These are phyloP conservation scores for Fusarium kyushuense DNA, from an alignment of 2,329 filamentous ascomycete species.

Conservation along the genomic window DNA sequence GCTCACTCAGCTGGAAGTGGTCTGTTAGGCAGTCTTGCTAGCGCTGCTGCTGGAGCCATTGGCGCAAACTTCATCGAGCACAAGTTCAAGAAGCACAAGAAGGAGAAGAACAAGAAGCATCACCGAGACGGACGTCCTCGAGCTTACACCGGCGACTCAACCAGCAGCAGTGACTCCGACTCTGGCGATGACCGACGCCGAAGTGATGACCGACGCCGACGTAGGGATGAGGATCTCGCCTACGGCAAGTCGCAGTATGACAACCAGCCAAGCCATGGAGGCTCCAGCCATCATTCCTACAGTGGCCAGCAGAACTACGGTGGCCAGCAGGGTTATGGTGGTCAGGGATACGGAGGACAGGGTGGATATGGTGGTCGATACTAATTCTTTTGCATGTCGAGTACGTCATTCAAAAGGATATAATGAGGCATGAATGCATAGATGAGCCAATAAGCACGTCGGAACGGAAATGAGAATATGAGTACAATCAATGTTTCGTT, in stretches of 20 bases:
- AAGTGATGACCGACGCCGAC: not conserved
- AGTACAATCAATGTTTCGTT: not conserved
- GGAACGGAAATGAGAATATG: not conserved
- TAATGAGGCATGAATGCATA: not conserved
- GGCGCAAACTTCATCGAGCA: slow-evolving; percentile 62
- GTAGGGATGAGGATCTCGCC: slow-evolving; percentile 23
- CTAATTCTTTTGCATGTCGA: not conserved
- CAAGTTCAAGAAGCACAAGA: slow-evolving; percentile 51
- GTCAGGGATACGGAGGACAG: slow-evolving; percentile 7
- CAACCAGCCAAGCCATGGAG: not conserved
- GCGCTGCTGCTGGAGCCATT: slow-evolving; percentile 62
- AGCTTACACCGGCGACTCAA: slow-evolving; percentile 38
- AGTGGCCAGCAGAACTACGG: slow-evolving; percentile 4
- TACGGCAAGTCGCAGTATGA: slow-evolving; percentile 30
- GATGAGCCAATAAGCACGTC: not conserved
- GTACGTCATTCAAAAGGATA: not conserved
- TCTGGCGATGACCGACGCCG: slow-evolving; percentile 38
- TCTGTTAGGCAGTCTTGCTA: slow-evolving; percentile 60
- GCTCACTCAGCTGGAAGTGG: slow-evolving; percentile 65
- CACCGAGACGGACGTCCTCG: slow-evolving; percentile 41
- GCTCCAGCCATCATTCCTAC: slow-evolving; percentile 10
- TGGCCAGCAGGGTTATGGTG: slow-evolving; percentile 1
- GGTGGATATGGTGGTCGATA: slow-evolving; percentile 3
- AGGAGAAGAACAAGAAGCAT: slow-evolving; percentile 44
- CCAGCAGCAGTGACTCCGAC: slow-evolving; percentile 45